Conservation (phyloP, 345 rosid species). For the Carallia brachiata region DNA sequence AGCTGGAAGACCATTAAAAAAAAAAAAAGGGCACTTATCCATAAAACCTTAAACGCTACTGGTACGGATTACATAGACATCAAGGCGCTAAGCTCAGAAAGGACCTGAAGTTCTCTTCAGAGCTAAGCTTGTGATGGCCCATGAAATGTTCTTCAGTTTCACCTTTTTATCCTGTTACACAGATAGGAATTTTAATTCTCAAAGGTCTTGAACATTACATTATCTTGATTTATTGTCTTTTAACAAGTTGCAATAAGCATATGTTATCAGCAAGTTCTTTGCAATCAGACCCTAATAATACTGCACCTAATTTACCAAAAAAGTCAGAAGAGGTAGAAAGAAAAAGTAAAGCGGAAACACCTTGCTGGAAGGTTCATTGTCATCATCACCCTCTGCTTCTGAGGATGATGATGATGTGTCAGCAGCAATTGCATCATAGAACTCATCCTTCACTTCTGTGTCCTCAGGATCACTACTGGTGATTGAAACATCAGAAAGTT, state of each 20-base stretch:
- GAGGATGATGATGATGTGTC: slow-evolving; percentile 52
- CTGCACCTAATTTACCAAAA: background rate
- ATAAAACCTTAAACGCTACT: background rate
- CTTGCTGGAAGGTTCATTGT: slow-evolving; percentile 41
- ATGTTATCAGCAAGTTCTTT: too few species aligned
- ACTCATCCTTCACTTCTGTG: slow-evolving; percentile 64
- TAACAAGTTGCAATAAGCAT: too few species aligned
- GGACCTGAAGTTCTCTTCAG: slow-evolving; percentile 72
- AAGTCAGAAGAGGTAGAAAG: background rate
- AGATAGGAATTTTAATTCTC: slow-evolving; percentile 19
- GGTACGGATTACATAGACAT: background rate
- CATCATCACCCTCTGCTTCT: slow-evolving; percentile 65
- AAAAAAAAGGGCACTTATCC: background rate
- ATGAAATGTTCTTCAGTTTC: slow-evolving; percentile 78
- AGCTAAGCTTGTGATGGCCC: slow-evolving; percentile 81
- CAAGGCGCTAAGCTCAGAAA: slow-evolving; percentile 10
- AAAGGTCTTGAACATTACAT: slow-evolving; percentile 12
- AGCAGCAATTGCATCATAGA: slow-evolving; percentile 82
- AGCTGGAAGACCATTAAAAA: background rate
- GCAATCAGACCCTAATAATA: too few species aligned
- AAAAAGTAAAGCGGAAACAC: slow-evolving; percentile 32
- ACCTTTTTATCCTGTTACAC: slow-evolving; percentile 53
- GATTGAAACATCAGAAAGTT: slow-evolving; percentile 40
- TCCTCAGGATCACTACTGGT: slow-evolving; percentile 59
- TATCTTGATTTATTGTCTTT: background rate